Base-by-base conservation (phyloP, 1,284 basidiomycete genomes). In the Flammula alnicola region DNA sequence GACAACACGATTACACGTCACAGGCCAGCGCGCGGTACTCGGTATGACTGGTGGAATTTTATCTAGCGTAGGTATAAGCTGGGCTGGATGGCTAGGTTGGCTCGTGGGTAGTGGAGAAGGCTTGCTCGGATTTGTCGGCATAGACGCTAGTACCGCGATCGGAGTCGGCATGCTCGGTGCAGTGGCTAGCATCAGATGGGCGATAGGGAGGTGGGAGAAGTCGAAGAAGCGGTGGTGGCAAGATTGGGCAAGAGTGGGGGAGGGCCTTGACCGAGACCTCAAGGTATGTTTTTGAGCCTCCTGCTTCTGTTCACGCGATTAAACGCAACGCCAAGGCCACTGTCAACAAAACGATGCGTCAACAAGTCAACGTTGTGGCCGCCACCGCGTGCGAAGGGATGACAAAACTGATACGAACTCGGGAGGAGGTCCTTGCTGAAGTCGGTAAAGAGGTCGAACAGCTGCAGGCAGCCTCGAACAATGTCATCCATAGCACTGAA, bases 181-280 rank as follows among this genome's bases (percentile, higher is more conserved):
- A 0, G 66, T 82, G 10, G 61, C 67, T 1, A 79, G 83, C 19
- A 52, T 92, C 29, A 74, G 87, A 20, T 86, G 87, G 79, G 84
- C 83, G 5, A 77, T 89, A 14, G 79, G 80, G 3, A 72, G 74
- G 50, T 94, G 91, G 90, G 84, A 86, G 44, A 78, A 73, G 55
- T 84, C 84, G 2, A 88, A 91, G 66, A 73, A 63, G 45, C 71
- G 68, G 41, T 95, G 91, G 85, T 83, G 83, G 82, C 76, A 76
- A 44, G 88, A 93, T 65, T 91, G 85, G 77, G 63, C 66, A 25
- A 74, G 93, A 35, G 78, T 93, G 3, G 81, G 81, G 3, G 75
- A 81, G 43, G 88, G 91, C 7, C 69, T 92, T 42, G 79, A 81
- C 54, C 77, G 87, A 40, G 92, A 95, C 71, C 66, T 93, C 12